Evolutionary conservation across 352 stramenopile species (phyloP).

Genomic region (Blastocystis hominis): DNA sequence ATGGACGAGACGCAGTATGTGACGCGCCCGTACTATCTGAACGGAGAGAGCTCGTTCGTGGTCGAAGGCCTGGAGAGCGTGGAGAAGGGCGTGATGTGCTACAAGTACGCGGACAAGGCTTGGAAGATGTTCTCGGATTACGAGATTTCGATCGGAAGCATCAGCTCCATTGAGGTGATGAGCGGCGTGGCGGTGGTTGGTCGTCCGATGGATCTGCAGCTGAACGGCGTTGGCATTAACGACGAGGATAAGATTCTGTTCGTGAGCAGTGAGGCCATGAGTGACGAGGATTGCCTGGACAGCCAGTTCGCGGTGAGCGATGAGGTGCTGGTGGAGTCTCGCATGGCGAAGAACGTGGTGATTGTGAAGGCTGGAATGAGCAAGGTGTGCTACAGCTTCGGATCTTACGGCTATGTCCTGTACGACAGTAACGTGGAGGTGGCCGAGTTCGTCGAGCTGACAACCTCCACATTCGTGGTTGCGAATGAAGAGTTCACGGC

Average conservation of each 20-base stretch:
- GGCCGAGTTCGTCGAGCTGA: not conserved
- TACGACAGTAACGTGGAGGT: not conserved
- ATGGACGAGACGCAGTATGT: not conserved
- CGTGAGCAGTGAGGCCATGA: not conserved
- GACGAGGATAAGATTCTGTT: conserved; percentile 14
- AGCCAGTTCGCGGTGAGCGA: not conserved
- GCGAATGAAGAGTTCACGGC: not conserved
- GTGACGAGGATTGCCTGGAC: not conserved
- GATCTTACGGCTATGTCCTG: not conserved
- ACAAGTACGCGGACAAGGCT: conserved; percentile 41
- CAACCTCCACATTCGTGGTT: not conserved
- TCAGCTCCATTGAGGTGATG: not conserved
- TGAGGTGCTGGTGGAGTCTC: not conserved
- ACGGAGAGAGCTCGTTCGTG: not conserved
- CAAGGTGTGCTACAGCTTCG: conserved; percentile 56
- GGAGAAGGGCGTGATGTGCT: conserved; percentile 23
- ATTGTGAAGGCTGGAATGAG: not conserved
- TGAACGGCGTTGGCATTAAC: conserved; percentile 14
- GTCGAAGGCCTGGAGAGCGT: not conserved
- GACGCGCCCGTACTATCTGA: not conserved
- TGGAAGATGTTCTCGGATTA: not conserved
- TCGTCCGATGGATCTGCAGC: not conserved
- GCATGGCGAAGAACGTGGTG: not conserved
- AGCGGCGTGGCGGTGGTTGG: not conserved
- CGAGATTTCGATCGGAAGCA: not conserved